Percentiles rank a stretch among this genome's conserved stretches.
These are phyloP conservation scores for Bertia moriformis DNA, from an alignment of 2,329 filamentous ascomycete species.

Conservation along the genomic window DNA sequence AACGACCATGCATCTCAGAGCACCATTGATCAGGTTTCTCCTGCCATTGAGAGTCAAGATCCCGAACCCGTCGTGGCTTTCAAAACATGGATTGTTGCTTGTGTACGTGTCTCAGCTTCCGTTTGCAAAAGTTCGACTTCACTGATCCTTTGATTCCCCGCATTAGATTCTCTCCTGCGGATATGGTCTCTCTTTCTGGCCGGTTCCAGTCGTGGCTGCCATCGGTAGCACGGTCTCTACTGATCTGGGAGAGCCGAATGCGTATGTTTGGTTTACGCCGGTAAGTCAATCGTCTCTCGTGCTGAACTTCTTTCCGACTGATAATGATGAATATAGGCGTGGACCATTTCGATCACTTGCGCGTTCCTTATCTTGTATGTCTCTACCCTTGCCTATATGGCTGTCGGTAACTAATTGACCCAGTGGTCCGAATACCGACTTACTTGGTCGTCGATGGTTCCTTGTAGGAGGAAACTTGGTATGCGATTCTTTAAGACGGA, in stretches of 20 bases:
- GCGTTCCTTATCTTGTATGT: neutral
- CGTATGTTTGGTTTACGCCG: slow-evolving; percentile 14
- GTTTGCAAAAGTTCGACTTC: neutral
- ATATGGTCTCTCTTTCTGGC: slow-evolving; percentile 17
- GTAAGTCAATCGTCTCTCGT: slow-evolving; percentile 4
- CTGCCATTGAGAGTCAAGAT: neutral
- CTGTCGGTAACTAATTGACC: neutral
- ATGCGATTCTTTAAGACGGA: neutral
- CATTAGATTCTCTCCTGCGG: slow-evolving; percentile 14
- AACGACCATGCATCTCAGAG: too few species aligned
- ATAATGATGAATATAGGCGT: slow-evolving; percentile 7
- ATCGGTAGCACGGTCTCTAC: slow-evolving; percentile 11
- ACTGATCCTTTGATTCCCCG: neutral
- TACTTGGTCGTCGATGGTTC: slow-evolving; percentile 30
- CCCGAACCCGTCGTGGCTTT: neutral
- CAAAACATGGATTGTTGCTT: neutral
- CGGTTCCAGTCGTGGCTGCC: slow-evolving; percentile 12
- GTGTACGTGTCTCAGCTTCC: neutral
- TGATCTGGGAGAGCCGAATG: slow-evolving; percentile 11
- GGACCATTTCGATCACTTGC: slow-evolving; percentile 3
- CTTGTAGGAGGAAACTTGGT: slow-evolving; percentile 23
- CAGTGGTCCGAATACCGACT: slow-evolving; percentile 25
- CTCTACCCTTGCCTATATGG: too few species aligned
- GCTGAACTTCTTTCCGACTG: too few species aligned
- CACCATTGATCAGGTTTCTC: too few species aligned